phyloP scores from a whole-genome alignment of 768 basidiomycete genomes.

The Amanita phalloides region DNA sequence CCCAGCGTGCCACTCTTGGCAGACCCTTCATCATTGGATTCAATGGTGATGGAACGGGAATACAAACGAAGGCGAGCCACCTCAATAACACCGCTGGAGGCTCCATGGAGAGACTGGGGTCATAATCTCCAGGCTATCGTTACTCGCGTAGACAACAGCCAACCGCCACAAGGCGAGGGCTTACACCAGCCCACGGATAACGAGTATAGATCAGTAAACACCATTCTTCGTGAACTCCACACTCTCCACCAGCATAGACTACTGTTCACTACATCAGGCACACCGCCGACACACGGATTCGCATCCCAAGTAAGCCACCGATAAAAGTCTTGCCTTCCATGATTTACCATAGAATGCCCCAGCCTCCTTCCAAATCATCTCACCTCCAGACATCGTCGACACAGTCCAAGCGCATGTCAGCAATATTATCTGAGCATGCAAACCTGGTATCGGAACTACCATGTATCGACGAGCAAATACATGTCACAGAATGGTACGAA shows the following conservation, averaged over 20 bases:
- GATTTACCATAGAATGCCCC: neutral
- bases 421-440: neutral
- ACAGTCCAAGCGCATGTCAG: neutral
- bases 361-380: neutral
- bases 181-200: neutral
- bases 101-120: constrained; percentile 37
- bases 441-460: constrained; percentile 6
- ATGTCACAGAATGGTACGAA: constrained; percentile 52
- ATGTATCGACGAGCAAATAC: constrained; percentile 26
- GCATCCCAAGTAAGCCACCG: neutral
- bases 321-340: neutral
- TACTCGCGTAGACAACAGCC: neutral
- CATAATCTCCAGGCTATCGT: neutral
- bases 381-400: neutral
- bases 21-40: constrained; percentile 1
- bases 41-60: constrained; percentile 19
- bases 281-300: neutral
- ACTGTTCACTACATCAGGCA: constrained; percentile 19
- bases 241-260: constrained; percentile 56
- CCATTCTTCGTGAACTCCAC: constrained; percentile 60
- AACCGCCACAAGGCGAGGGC: neutral
- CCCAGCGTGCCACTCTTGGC: constrained; percentile 10
- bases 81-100: constrained; percentile 31
- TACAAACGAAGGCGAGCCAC: constrained; percentile 37
- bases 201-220: constrained; percentile 55